Evolutionary conservation across 805 yeast species (phyloP).

Genomic region (Lipomyces chichibuensis): DNA sequence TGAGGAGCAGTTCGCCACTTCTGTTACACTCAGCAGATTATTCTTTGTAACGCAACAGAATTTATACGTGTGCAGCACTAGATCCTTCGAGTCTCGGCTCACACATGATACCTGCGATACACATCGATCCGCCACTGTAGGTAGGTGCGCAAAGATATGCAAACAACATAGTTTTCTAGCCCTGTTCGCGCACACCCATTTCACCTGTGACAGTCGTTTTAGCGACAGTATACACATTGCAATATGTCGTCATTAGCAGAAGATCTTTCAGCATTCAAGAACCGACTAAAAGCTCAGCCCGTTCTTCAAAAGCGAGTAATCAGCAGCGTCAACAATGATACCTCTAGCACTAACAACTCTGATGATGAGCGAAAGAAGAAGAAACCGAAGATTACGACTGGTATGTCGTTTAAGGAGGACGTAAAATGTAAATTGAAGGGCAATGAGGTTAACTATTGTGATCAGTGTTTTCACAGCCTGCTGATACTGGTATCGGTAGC

Average conservation of each 20-base stretch:
- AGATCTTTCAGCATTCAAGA: slow-evolving; percentile 67
- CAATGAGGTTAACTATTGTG: background rate
- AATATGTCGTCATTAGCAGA: slow-evolving; percentile 49
- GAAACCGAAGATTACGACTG: slow-evolving; percentile 26
- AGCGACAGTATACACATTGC: background rate
- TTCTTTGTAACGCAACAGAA: background rate
- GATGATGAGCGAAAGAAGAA: slow-evolving; percentile 29
- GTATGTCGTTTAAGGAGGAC: slow-evolving; percentile 10
- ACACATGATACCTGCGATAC: background rate
- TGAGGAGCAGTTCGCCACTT: no score
- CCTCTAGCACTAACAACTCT: slow-evolving; percentile 16
- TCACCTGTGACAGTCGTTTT: no score
- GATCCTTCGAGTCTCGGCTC: background rate
- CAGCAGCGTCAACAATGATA: slow-evolving; percentile 1
- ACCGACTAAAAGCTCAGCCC: slow-evolving; percentile 61
- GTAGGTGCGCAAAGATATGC: background rate
- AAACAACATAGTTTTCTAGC: background rate
- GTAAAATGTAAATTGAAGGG: background rate
- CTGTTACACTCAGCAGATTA: no score
- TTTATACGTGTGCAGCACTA: background rate
- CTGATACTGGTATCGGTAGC: slow-evolving; percentile 48
- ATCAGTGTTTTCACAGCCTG: slow-evolving; percentile 44
- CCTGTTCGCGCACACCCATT: no score
- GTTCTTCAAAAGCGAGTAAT: slow-evolving; percentile 44
- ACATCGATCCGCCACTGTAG: background rate